Conservation (phyloP, 192 early-diverging fungal genomes). For the Mortierella hygrophila region DNA sequence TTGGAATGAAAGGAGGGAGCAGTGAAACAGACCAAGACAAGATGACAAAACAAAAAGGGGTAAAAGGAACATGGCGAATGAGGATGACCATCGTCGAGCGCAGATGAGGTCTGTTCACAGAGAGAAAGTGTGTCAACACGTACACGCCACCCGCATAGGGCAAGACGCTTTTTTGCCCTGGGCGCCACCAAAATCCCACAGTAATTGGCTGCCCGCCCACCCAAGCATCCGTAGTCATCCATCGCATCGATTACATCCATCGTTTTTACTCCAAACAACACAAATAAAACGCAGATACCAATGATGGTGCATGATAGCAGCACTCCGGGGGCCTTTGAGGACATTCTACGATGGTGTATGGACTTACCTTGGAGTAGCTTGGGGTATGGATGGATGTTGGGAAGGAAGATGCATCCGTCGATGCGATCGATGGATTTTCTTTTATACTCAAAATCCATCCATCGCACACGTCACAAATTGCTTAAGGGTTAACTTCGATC, state of each 20-base stretch:
- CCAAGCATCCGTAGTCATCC: neutral
- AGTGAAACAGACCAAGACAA: neutral
- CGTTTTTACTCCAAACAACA: neutral
- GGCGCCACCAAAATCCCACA: neutral
- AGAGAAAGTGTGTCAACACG: neutral
- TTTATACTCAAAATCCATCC: neutral
- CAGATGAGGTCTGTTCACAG: neutral
- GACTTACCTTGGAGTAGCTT: neutral
- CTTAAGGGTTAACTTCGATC: neutral
- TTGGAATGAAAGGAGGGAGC: neutral
- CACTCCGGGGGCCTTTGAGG: neutral
- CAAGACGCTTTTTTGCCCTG: neutral
- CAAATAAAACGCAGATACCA: neutral
- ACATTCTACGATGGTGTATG: neutral
- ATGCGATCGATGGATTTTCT: slow-evolving; percentile 29
- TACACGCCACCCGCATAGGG: neutral
- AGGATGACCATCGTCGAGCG: neutral
- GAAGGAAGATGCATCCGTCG: slow-evolving; percentile 7
- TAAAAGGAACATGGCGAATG: neutral
- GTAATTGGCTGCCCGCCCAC: no score
- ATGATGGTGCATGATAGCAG: neutral
- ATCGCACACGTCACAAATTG: neutral
- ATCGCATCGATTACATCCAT: neutral
- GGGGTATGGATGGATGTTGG: neutral
- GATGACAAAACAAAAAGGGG: neutral